Evolutionary conservation across 2,329 filamentous ascomycete genomes (phyloP), one percentile per base, ranked within the genome.

Genomic region (Pezicula carpinea): DNA sequence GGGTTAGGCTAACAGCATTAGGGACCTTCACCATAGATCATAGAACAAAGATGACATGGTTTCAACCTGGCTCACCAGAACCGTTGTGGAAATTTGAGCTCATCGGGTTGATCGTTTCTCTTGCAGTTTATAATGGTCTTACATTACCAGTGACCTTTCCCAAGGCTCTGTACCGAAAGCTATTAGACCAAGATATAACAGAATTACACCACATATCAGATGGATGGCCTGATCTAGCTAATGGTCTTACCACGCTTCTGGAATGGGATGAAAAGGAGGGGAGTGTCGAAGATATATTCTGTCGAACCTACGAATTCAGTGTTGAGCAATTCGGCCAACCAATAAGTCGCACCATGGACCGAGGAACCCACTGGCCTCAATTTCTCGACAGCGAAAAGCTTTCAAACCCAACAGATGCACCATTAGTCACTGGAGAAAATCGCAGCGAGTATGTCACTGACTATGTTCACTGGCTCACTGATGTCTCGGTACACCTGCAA

Each of bases 71-170:
- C 5, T 89, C 89, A 5, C 69, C 89, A 6, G 90, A 95, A 51
- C 88, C 89, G 2, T 72, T 87, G 6, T 93, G 92, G 80, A 93
- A 93, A 61, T 97, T 87, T 59, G 89, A 97, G 65, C 77, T 97
- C 17, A 74, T 96, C 26, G 93, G 93, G 1, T 68, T 96, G 10
- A 70, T 97, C n/a, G 76, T 96, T 53, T 95, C 88, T 1, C 74
- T 99, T 15, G 93, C 93, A 5, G 71, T 97, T 4, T 96, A 93
- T 69, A 99, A 99, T 56, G 92, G 92, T 1, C 74, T 97, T 19
- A 96, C 91, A 0, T 73, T 99, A 1, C 93, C 93, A 0, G 77
- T 97, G 35, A 95, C 86, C 1, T 93, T 99, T 51, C 93, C 93
- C 1, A 77, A 81, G 48, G 87, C 84, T 0, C 76, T 99, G 3